Conservation (phyloP, 352 stramenopile genomes). For the Phytophthora hybrid region DNA sequence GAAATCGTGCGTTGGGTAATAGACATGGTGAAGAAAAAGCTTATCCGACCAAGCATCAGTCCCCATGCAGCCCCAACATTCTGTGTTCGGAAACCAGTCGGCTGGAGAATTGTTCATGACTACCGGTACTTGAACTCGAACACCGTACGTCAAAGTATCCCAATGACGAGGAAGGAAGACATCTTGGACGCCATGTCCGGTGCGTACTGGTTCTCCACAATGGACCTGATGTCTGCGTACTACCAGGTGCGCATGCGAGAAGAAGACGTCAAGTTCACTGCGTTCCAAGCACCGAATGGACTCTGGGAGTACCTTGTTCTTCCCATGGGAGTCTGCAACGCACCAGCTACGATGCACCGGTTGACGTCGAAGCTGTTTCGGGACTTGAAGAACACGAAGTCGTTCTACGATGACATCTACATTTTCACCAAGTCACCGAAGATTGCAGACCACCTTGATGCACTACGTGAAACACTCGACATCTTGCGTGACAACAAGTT, state of each 20-base stretch:
- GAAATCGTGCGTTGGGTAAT: constrained; percentile 1
- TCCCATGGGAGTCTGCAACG: constrained; percentile 9
- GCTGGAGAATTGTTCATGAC: constrained; percentile 39
- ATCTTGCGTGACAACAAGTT: constrained; percentile 13
- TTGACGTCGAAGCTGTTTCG: constrained; percentile 17
- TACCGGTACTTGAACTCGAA: constrained; percentile 18
- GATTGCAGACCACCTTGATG: constrained; percentile 8
- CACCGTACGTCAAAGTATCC: constrained; percentile 11
- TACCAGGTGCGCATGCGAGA: constrained; percentile 39
- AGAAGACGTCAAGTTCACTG: constrained; percentile 31
- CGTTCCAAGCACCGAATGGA: constrained; percentile 18
- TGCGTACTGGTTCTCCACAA: constrained; percentile 23
- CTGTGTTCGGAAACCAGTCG: constrained; percentile 28
- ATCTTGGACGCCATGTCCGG: constrained; percentile 27
- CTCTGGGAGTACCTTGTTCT: constrained; percentile 15
- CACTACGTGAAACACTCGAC: constrained; percentile 4
- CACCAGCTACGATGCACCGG: constrained; percentile 10
- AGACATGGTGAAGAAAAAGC: constrained; percentile 14
- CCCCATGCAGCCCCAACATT: constrained; percentile 19
- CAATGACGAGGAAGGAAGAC: constrained; percentile 32
- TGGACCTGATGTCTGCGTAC: constrained; percentile 32
- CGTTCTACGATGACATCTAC: constrained; percentile 22
- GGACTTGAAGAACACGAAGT: constrained; percentile 4
- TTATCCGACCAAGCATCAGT: constrained; percentile 16
- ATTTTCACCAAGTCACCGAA: constrained; percentile 13